These are phyloP conservation scores for Chlamydomonas incerta DNA, from an alignment of 139 green algal species.

Conservation along the genomic window DNA sequence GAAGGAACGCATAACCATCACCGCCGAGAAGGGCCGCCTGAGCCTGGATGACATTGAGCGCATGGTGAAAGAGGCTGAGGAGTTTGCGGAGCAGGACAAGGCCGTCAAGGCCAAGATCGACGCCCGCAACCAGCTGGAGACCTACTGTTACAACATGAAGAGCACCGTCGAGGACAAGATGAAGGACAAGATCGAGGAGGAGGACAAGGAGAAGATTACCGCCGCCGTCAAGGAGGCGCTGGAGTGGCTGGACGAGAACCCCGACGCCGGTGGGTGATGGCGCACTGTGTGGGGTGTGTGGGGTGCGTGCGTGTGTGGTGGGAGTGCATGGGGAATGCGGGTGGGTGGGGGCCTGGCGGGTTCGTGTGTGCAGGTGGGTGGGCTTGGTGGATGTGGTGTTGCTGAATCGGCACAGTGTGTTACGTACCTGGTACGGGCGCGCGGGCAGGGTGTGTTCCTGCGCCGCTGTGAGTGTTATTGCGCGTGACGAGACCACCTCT, in stretches of 20 bases:
- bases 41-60: constrained; percentile 87
- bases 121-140: constrained; percentile 73
- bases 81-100: constrained; percentile 87
- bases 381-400: too few relatives aligned
- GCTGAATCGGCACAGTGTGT: too few relatives aligned
- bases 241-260: constrained; percentile 91
- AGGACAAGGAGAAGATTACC: constrained; percentile 86
- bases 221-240: constrained; percentile 86
- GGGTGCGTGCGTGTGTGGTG: too few relatives aligned
- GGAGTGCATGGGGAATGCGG: too few relatives aligned
- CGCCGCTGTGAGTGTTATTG: too few relatives aligned
- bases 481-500: too few relatives aligned
- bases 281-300: too few relatives aligned
- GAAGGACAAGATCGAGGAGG: constrained; percentile 82
- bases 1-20: constrained; percentile 90
- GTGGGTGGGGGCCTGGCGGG: too few relatives aligned
- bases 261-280: constrained; percentile 53
- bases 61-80: constrained; percentile 95
- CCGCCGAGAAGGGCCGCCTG: constrained; percentile 76
- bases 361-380: too few relatives aligned
- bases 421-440: too few relatives aligned
- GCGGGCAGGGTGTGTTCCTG: too few relatives aligned
- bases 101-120: constrained; percentile 64
- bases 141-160: constrained; percentile 78
- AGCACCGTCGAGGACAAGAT: constrained; percentile 70